Percentiles rank a stretch among this genome's conserved stretches.
Evolutionary conservation across 208 protist species (phyloP).

Genomic region (Acanthamoeba triangularis): DNA sequence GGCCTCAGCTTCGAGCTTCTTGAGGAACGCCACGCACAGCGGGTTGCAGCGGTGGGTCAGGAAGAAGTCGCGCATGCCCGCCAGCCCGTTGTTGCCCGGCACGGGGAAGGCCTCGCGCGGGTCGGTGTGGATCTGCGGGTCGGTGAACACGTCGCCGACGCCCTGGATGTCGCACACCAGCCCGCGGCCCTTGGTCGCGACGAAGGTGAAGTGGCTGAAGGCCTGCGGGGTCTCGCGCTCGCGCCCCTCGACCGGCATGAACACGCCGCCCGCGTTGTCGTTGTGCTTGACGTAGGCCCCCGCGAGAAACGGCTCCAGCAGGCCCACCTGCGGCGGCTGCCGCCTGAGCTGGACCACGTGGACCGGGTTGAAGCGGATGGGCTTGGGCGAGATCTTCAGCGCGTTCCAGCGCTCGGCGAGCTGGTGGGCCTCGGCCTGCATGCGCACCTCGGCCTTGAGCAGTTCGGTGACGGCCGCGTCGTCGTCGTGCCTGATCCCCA

Average conservation of each 20-base stretch:
- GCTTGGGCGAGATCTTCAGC: background rate
- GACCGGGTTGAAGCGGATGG: background rate
- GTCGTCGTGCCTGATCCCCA: background rate
- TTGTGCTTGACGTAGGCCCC: conserved; percentile 95
- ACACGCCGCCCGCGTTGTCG: conserved; percentile 93
- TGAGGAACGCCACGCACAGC: background rate
- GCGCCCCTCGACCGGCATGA: conserved; percentile 63
- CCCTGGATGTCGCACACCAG: conserved; percentile 95
- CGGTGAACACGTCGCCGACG: conserved; percentile 94
- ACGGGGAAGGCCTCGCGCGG: conserved; percentile 88
- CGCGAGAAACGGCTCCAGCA: conserved; percentile 89
- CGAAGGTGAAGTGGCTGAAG: conserved; percentile 95
- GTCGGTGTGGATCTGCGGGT: conserved; percentile 95
- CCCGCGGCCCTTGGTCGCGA: conserved; percentile 90
- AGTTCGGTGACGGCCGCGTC: background rate
- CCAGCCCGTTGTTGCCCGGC: background rate
- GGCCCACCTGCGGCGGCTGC: background rate
- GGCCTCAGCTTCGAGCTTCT: background rate
- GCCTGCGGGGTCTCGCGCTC: conserved; percentile 93
- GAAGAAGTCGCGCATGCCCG: background rate
- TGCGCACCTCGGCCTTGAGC: background rate
- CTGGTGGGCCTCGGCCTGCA: background rate
- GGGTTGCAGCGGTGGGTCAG: background rate
- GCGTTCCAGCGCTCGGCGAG: background rate
- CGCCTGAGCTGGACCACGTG: background rate